Percentiles rank a stretch among this genome's conserved stretches.
Conservation (phyloP, 768 basidiomycete species). For the Panellus pusillus region DNA sequence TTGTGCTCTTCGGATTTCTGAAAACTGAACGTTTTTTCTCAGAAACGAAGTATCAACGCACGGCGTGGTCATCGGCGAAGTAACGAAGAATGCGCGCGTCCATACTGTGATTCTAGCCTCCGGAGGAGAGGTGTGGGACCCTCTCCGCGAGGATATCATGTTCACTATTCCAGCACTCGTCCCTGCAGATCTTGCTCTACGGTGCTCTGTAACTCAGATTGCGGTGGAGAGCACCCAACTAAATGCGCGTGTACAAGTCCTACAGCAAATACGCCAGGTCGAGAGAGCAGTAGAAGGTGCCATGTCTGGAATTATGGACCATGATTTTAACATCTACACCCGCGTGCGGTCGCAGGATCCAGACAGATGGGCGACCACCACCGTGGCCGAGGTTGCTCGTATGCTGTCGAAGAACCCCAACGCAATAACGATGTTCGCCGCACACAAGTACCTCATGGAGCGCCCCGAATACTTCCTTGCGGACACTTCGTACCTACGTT, state of each 20-base stretch:
- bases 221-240: slow-evolving; percentile 37
- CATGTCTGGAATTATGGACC: slow-evolving; percentile 27
- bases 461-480: slow-evolving; percentile 54
- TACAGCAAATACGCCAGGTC: slow-evolving; percentile 58
- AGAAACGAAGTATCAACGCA: slow-evolving; percentile 35
- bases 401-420: slow-evolving; percentile 39
- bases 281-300: slow-evolving; percentile 48
- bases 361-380: slow-evolving; percentile 54
- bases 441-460: slow-evolving; percentile 68
- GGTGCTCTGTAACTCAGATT: slow-evolving; percentile 43
- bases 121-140: slow-evolving; percentile 55
- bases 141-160: slow-evolving; percentile 52
- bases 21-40: background rate
- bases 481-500: slow-evolving; percentile 43
- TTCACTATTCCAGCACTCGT: slow-evolving; percentile 63
- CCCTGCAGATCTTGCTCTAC: slow-evolving; percentile 40
- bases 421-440: slow-evolving; percentile 39
- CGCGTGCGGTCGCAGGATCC: slow-evolving; percentile 44
- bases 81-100: slow-evolving; percentile 18
- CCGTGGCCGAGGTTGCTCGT: slow-evolving; percentile 52
- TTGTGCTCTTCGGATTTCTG: background rate
- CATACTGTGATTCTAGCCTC: slow-evolving; percentile 31
- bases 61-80: slow-evolving; percentile 38
- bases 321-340: slow-evolving; percentile 43
- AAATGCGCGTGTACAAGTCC: slow-evolving; percentile 63